Percentiles rank a stretch among this genome's conserved stretches.
These are phyloP conservation scores for Suillus ampliporus DNA, from an alignment of 768 basidiomycete genomes.

Conservation along the genomic window DNA sequence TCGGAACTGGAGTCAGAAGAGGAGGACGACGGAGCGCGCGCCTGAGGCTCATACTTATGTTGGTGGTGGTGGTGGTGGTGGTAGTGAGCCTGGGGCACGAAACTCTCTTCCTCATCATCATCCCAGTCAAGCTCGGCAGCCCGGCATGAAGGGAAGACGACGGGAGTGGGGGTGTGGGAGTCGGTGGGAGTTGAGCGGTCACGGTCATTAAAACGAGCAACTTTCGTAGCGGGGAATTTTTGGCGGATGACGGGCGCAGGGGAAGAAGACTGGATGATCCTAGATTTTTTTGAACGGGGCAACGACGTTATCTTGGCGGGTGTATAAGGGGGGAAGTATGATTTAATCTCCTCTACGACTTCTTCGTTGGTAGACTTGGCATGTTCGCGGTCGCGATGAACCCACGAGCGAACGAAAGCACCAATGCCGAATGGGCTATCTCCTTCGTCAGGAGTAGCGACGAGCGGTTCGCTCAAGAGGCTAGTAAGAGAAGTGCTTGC, in stretches of 20 bases:
- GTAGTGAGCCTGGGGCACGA: constrained; percentile 26
- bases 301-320: constrained; percentile 21
- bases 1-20: constrained; percentile 30
- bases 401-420: constrained; percentile 39
- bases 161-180: constrained; percentile 37
- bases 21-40: constrained; percentile 24
- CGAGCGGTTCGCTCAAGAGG: constrained; percentile 47
- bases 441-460: constrained; percentile 45
- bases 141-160: constrained; percentile 39
- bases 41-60: constrained; percentile 21
- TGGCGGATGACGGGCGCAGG: constrained; percentile 19
- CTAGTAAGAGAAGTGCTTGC: constrained; percentile 60
- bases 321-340: constrained; percentile 34
- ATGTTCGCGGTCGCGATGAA: constrained; percentile 30
- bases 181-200: constrained; percentile 26
- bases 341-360: constrained; percentile 36
- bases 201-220: constrained; percentile 7
- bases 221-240: constrained; percentile 22
- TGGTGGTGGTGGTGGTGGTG: constrained; percentile 16
- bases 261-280: constrained; percentile 18
- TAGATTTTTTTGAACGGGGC: constrained; percentile 24
- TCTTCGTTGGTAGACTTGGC: constrained; percentile 34
- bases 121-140: constrained; percentile 35
- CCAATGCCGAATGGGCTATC: constrained; percentile 54
- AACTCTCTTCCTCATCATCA: constrained; percentile 28